Percentiles rank a stretch among this genome's conserved stretches.
Evolutionary conservation across 2,329 filamentous ascomycete genomes (phyloP).

Genomic region (Periglandula ipomoeae): DNA sequence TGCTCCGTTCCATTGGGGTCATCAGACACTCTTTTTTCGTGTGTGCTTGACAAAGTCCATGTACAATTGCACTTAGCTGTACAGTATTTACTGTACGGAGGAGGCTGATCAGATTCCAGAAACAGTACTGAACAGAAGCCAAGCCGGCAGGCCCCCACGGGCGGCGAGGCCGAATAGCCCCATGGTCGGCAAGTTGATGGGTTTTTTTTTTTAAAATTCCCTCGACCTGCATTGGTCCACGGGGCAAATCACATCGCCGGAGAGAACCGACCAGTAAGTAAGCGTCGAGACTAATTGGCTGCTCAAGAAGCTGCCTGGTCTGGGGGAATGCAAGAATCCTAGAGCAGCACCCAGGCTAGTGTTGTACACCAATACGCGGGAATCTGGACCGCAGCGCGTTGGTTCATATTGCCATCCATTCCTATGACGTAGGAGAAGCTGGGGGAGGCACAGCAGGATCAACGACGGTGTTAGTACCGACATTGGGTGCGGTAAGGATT

Average conservation of each 20-base stretch:
- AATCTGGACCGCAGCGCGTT: not conserved
- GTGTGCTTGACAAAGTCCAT: not conserved
- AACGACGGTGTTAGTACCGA: not conserved
- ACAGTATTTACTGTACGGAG: too few species aligned
- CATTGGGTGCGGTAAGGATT: not conserved
- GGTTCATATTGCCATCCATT: slow-evolving; percentile 4
- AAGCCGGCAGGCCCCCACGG: not conserved
- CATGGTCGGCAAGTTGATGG: too few species aligned
- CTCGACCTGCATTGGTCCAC: too few species aligned
- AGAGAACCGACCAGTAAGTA: not conserved
- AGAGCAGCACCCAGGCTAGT: not conserved
- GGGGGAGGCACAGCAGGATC: too few species aligned
- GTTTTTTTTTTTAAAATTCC: too few species aligned
- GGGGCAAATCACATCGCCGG: not conserved
- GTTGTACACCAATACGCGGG: not conserved
- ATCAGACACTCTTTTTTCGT: not conserved
- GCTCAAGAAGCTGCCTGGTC: not conserved
- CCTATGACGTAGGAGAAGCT: slow-evolving; percentile 10
- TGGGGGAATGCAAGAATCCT: slow-evolving; percentile 4
- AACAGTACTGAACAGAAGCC: not conserved
- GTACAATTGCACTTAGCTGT: too few species aligned
- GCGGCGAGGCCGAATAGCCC: slow-evolving; percentile 6
- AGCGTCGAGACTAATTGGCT: slow-evolving; percentile 2
- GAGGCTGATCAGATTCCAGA: not conserved
- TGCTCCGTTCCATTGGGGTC: not conserved